phyloP scores from a whole-genome alignment of 257 asterid species.

The Fraxinus quadrangulata region DNA sequence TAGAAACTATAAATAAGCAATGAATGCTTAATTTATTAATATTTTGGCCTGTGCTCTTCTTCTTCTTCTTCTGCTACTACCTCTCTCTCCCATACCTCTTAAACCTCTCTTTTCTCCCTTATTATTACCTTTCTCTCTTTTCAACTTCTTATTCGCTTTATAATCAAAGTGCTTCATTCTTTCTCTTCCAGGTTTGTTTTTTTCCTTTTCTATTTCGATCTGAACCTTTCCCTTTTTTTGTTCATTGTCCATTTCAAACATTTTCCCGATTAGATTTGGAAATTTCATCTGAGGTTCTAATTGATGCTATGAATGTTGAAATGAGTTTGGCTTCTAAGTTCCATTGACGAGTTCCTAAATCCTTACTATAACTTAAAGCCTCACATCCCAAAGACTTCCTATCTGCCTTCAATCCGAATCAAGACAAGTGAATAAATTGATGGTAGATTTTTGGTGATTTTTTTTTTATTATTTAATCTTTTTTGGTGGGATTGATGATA shows the following conservation, averaged over 20 bases:
- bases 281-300: background rate
- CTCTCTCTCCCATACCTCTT: background rate
- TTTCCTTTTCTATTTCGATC: background rate
- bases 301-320: background rate
- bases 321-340: no score
- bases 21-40: background rate
- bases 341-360: background rate
- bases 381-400: background rate
- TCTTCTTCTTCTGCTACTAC: background rate
- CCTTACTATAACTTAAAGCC: background rate
- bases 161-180: background rate
- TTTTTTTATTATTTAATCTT: background rate
- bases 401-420: background rate
- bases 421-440: background rate
- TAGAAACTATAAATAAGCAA: background rate
- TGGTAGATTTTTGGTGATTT: background rate
- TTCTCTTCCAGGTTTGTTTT: background rate
- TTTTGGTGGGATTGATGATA: background rate
- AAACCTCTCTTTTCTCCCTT: background rate
- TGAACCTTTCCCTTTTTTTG: background rate
- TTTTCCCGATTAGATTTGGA: background rate
- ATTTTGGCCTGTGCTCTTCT: background rate
- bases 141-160: background rate
- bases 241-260: background rate
- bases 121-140: background rate